These are phyloP conservation scores for Boletus speciosus DNA, from an alignment of 768 basidiomycete species.

Conservation along the genomic window DNA sequence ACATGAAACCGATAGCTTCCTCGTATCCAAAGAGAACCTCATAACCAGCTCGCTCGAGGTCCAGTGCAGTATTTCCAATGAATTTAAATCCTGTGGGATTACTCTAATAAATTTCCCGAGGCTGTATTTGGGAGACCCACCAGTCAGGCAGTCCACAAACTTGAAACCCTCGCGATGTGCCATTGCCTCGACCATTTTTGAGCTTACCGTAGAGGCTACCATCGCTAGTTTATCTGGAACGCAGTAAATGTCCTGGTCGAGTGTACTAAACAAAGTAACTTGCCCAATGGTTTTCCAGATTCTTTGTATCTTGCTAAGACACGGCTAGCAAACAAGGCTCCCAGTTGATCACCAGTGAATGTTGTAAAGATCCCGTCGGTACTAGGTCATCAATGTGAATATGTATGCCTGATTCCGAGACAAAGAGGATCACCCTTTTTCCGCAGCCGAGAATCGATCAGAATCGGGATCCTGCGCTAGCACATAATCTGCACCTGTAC, in stretches of 20 bases:
- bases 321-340: slow-evolving; percentile 51
- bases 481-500: slow-evolving; percentile 54
- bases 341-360: slow-evolving; percentile 87
- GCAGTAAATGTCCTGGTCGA: slow-evolving; percentile 38
- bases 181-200: slow-evolving; percentile 83
- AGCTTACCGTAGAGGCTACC: slow-evolving; percentile 88
- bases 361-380: slow-evolving; percentile 54
- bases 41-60: slow-evolving; percentile 61
- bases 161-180: slow-evolving; percentile 74
- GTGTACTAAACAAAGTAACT: slow-evolving; percentile 18
- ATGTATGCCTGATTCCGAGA: not conserved
- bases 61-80: slow-evolving; percentile 79
- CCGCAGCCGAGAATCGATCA: slow-evolving; percentile 78
- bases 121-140: slow-evolving; percentile 31
- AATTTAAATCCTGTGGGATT: slow-evolving; percentile 74
- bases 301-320: slow-evolving; percentile 43
- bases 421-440: slow-evolving; percentile 48
- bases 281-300: slow-evolving; percentile 44
- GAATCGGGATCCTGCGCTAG: slow-evolving; percentile 90
- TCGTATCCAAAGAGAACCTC: slow-evolving; percentile 83
- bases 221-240: slow-evolving; percentile 64
- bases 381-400: slow-evolving; percentile 6
- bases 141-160: slow-evolving; percentile 83
- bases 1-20: slow-evolving; percentile 92
- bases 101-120: not conserved